Base-by-base conservation (phyloP, 2,329 filamentous ascomycete genomes). In the Lasiodiplodia theobromae region DNA sequence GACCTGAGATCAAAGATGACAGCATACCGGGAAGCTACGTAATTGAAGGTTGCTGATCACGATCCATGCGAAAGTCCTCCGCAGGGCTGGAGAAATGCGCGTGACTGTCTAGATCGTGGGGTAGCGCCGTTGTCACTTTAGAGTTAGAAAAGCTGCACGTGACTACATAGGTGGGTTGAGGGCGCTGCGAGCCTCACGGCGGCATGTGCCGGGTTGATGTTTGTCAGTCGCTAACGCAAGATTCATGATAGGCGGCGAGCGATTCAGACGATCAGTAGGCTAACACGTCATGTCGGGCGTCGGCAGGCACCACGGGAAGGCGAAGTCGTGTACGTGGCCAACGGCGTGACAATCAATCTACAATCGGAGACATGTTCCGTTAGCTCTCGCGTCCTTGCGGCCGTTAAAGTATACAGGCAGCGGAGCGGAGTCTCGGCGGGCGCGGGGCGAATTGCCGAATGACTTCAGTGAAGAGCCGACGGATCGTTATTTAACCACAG, bases 371-470 rank as follows among this genome's bases (percentile, higher is more conserved):
- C 37, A 14, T 16, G 37, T 8, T 23, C 57, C 21, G 56, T 28
- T 38, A 56, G 56, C 38, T 14, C 12, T 47, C 7, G 7, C 2
- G n/a, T 14, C 40, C n/a, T 25, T 58, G 44, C 28, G 23, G 40
- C 23, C 56, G 56, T 28, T 11, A n/a, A 23, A 11, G 18, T 25
- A 14, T 38, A 51, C 18, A 18, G 31, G 53, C 53, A 38, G 60
- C 47, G 60, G 60, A 64, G 58, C 25, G 44, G 25, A 49, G 28
- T 28, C 40, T 62, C 57, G 38, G 57, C 28, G 25, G 10, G 28
- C 18, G 31, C 58, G 58, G 58, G 44, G 60, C 60, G 44, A 37
- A 38, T 52, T 52, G 44, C 44, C 60, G 60, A 64, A 40, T 64
- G 60, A 64, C 60, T 64, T 64, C 60, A 64, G 11, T 14, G 12